phyloP scores from a whole-genome alignment of 2,329 filamentous ascomycete species.

The Phialophora verrucosa region DNA sequence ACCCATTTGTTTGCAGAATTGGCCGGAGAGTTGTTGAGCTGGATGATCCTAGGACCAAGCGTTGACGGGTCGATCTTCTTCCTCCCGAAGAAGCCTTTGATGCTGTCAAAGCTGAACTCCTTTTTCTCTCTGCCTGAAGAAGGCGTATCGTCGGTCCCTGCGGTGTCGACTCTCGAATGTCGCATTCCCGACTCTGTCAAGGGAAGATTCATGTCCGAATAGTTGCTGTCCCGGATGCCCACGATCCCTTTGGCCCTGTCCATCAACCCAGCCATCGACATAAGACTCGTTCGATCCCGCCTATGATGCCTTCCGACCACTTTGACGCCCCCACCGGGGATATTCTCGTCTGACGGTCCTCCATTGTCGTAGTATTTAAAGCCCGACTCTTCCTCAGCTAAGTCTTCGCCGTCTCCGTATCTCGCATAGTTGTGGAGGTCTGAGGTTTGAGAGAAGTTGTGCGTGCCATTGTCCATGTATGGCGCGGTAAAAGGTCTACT shows the following conservation, averaged over 20 bases:
- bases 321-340: conserved; percentile 48
- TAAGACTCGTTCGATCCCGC: conserved; percentile 82
- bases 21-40: conserved; percentile 93
- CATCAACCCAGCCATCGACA: conserved; percentile 82
- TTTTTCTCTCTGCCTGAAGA: conserved; percentile 57
- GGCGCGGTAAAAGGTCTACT: conserved; percentile 41
- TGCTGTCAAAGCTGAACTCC: conserved; percentile 72
- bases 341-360: conserved; percentile 63
- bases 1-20: conserved; percentile 89
- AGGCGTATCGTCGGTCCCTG: conserved; percentile 49
- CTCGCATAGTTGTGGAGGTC: conserved; percentile 86
- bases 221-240: conserved; percentile 77
- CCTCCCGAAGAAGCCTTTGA: conserved; percentile 91
- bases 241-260: conserved; percentile 88
- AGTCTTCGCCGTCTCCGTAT: conserved; percentile 88
- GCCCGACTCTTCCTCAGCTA: conserved; percentile 75
- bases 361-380: conserved; percentile 75
- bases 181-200: conserved; percentile 76
- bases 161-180: conserved; percentile 54
- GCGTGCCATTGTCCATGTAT: conserved; percentile 46
- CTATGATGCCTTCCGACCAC: conserved; percentile 30
- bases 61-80: conserved; percentile 87
- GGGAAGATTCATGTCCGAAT: conserved; percentile 98
- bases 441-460: conserved; percentile 74
- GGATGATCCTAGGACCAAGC: conserved; percentile 87